phyloP scores from a whole-genome alignment of 1,284 basidiomycete genomes.

The Wallemia hederae region DNA sequence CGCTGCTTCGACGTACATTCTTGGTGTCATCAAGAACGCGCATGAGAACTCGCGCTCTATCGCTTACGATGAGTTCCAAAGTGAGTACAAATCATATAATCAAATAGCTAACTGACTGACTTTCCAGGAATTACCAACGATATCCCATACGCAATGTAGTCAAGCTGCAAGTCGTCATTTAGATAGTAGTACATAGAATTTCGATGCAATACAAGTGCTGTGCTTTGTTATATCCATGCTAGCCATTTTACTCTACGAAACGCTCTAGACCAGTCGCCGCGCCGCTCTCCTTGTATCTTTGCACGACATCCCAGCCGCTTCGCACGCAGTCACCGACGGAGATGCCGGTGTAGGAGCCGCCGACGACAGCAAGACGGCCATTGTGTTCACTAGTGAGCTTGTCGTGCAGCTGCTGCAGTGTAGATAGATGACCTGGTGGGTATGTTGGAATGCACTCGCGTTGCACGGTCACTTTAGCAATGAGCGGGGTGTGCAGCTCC shows the following conservation, averaged over 20 bases:
- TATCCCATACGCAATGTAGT: constrained; percentile 2
- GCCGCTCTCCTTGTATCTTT: not conserved
- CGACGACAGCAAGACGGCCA: not conserved
- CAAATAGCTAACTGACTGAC: not conserved
- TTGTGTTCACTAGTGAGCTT: not conserved
- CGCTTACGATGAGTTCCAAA: constrained; percentile 73
- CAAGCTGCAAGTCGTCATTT: not conserved
- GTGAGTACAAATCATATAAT: constrained; percentile 15
- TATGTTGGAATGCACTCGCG: not conserved
- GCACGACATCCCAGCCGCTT: not conserved
- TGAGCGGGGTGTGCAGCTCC: not conserved
- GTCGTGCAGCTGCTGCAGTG: not conserved
- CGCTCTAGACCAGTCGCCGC: not conserved
- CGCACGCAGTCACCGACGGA: not conserved
- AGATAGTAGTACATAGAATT: not conserved
- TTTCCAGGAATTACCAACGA: constrained; percentile 1
- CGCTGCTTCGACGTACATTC: constrained; percentile 77
- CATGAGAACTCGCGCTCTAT: constrained; percentile 77
- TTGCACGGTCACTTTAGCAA: not conserved
- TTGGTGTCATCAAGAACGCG: constrained; percentile 62
- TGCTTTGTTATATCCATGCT: no score
- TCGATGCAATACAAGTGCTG: no score
- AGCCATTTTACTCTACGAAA: no score
- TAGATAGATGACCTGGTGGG: not conserved
- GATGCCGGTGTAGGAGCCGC: not conserved